A percentile compares a stretch with the other conserved stretches of the same genome.
Evolutionary conservation across 208 protist genomes (phyloP).

Genomic region (Strigomonas culicis): DNA sequence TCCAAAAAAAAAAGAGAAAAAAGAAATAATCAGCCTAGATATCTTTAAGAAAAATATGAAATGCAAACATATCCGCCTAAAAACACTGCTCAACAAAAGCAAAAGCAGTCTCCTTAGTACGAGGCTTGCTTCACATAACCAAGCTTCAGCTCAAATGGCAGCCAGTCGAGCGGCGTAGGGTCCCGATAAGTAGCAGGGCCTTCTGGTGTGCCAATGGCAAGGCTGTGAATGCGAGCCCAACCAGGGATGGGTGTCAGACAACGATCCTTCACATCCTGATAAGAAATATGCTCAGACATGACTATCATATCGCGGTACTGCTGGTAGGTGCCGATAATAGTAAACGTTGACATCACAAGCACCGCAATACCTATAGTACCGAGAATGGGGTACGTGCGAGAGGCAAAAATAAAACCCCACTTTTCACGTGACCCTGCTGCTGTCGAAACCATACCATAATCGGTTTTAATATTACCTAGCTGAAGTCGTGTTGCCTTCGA

Average conservation of each 20-base stretch:
- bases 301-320: slow-evolving; percentile 86
- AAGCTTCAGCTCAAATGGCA: slow-evolving; percentile 88
- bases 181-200: slow-evolving; percentile 79
- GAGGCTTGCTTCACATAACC: slow-evolving; percentile 88
- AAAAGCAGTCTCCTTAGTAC: slow-evolving; percentile 40
- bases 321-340: slow-evolving; percentile 59
- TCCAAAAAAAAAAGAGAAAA: not conserved
- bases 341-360: slow-evolving; percentile 30
- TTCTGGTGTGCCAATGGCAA: slow-evolving; percentile 54
- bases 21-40: not conserved
- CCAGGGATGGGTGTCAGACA: slow-evolving; percentile 88
- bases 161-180: slow-evolving; percentile 86
- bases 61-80: not conserved
- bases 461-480: slow-evolving; percentile 86
- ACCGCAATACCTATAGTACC: slow-evolving; percentile 33
- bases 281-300: slow-evolving; percentile 80
- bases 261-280: slow-evolving; percentile 87
- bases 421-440: slow-evolving; percentile 85
- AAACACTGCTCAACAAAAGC: slow-evolving; percentile 9
- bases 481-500: slow-evolving; percentile 86
- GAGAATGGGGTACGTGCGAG: slow-evolving; percentile 59
- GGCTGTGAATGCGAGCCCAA: slow-evolving; percentile 63
- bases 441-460: slow-evolving; percentile 77
- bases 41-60: not conserved
- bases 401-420: slow-evolving; percentile 80